These are phyloP conservation scores for Phyllachora maydis DNA, from an alignment of 2,329 filamentous ascomycete genomes.

Conservation along the genomic window DNA sequence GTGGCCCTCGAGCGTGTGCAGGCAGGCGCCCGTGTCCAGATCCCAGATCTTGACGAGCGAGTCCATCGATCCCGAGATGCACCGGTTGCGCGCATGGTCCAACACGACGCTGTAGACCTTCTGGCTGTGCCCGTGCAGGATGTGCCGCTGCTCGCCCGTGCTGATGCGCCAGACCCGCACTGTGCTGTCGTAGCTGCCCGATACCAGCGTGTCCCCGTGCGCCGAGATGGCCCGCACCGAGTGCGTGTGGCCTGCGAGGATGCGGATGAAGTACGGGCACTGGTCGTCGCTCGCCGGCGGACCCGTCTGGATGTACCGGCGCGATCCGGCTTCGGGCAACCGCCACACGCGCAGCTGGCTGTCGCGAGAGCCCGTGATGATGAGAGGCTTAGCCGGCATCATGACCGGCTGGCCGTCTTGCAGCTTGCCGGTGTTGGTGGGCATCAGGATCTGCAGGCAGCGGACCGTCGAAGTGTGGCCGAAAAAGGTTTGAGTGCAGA, in stretches of 20 bases:
- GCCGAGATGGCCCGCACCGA: conserved; percentile 93
- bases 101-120: conserved; percentile 97
- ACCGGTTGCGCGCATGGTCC: conserved; percentile 77
- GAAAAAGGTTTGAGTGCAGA: conserved; percentile 89
- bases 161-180: conserved; percentile 97
- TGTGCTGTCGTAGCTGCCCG: conserved; percentile 87
- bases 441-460: conserved; percentile 85
- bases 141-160: conserved; percentile 71
- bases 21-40: conserved; percentile 60
- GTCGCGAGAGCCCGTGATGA: conserved; percentile 92
- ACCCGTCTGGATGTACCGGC: conserved; percentile 58
- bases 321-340: conserved; percentile 61
- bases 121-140: conserved; percentile 67
- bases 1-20: conserved; percentile 86
- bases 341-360: conserved; percentile 90
- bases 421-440: conserved; percentile 53
- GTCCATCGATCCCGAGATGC: conserved; percentile 97
- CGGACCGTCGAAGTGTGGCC: conserved; percentile 95
- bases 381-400: conserved; percentile 85
- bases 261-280: conserved; percentile 87
- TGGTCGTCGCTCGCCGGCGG: conserved; percentile 55
- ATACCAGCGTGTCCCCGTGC: conserved; percentile 87
- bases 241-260: conserved; percentile 69
- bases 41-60: conserved; percentile 97
- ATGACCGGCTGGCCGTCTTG: conserved; percentile 57